These are phyloP conservation scores for Diatrype stigma DNA, from an alignment of 2,329 filamentous ascomycete genomes.

Conservation along the genomic window DNA sequence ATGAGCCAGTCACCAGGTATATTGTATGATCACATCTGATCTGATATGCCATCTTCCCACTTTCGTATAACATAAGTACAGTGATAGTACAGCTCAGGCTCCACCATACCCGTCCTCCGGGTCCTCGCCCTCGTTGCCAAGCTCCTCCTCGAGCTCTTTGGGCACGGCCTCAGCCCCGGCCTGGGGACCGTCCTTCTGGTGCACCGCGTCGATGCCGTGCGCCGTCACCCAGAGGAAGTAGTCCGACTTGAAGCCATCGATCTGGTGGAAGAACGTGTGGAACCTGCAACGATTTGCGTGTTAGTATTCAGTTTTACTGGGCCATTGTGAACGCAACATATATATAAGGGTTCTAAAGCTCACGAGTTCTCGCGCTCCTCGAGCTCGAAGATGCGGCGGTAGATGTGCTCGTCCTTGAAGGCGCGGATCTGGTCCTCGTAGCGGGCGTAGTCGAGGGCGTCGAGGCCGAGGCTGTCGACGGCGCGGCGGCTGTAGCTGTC, in stretches of 20 bases:
- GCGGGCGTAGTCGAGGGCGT: conserved; percentile 72
- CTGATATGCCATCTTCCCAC: too few species aligned
- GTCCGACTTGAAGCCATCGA: conserved; percentile 68
- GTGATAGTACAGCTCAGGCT: too few species aligned
- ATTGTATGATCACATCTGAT: too few species aligned
- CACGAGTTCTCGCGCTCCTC: conserved; percentile 85
- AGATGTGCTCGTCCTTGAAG: conserved; percentile 92
- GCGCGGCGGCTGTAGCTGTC: conserved; percentile 79
- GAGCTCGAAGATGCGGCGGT: conserved; percentile 83
- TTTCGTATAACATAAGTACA: too few species aligned
- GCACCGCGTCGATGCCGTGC: conserved; percentile 59
- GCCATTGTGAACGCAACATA: too few species aligned
- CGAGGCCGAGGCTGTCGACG: conserved; percentile 56
- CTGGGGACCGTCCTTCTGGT: conserved; percentile 39
- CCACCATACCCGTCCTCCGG: conserved; percentile 35
- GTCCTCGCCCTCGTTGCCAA: conserved; percentile 50
- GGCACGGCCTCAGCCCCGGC: conserved; percentile 32
- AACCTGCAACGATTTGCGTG: conserved; percentile 50
- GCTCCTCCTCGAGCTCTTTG: conserved; percentile 36
- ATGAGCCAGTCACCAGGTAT: too few species aligned
- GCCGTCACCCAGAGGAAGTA: conserved; percentile 74
- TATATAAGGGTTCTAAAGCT: too few species aligned
- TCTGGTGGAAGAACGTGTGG: conserved; percentile 73
- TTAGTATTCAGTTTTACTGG: too few species aligned
- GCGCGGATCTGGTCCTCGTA: conserved; percentile 75